These are phyloP conservation scores for Mortierella sp. DNA, from an alignment of 371 early-diverging fungal species.

Conservation along the genomic window DNA sequence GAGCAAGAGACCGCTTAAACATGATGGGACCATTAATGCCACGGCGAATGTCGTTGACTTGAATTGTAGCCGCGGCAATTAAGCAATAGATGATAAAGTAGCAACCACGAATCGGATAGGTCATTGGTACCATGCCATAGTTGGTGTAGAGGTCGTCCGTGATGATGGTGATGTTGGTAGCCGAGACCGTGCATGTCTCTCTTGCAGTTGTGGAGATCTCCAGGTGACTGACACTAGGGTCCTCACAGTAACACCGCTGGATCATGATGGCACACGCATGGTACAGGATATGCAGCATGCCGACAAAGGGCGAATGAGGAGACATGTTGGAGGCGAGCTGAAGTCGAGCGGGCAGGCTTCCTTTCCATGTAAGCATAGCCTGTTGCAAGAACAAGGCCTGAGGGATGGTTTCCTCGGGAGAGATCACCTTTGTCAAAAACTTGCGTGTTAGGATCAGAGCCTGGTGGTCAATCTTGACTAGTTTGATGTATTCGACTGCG, in stretches of 20 bases:
- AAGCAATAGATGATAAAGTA: constrained; percentile 57
- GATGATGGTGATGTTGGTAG: constrained; percentile 61
- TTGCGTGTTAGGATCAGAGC: constrained; percentile 51
- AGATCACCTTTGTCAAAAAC: constrained; percentile 52
- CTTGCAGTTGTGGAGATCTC: constrained; percentile 52
- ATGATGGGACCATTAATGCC: constrained; percentile 40
- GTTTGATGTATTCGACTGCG: constrained; percentile 50
- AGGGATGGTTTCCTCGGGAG: constrained; percentile 50
- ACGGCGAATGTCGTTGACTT: constrained; percentile 41
- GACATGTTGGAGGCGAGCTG: constrained; percentile 43
- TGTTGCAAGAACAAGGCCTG: constrained; percentile 48
- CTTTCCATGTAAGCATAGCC: constrained; percentile 50
- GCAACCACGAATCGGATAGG: constrained; percentile 56
- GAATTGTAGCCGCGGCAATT: constrained; percentile 55
- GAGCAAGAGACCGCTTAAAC: constrained; percentile 41
- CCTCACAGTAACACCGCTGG: constrained; percentile 64
- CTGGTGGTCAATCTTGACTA: constrained; percentile 53
- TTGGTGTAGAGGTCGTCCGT: constrained; percentile 56
- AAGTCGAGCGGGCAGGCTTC: constrained; percentile 46
- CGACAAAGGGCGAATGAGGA: constrained; percentile 54
- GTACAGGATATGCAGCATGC: constrained; percentile 62
- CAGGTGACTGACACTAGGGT: constrained; percentile 41
- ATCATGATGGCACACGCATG: constrained; percentile 63
- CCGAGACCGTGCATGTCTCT: constrained; percentile 67
- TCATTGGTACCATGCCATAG: constrained; percentile 48